phyloP scores from a whole-genome alignment of 1,139 yeast species.

The Nakaseomyces delphensis region DNA sequence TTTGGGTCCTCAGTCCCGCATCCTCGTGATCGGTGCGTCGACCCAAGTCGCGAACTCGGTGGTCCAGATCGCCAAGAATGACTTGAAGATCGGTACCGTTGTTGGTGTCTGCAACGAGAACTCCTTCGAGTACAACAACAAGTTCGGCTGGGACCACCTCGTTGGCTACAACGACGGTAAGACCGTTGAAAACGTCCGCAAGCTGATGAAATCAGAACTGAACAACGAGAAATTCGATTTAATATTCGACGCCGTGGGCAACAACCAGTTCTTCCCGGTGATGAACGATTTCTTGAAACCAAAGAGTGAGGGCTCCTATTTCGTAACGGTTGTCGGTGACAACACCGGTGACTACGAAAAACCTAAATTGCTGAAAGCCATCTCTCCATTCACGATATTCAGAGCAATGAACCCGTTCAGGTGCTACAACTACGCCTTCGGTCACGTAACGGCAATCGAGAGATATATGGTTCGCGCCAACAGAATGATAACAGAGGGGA shows the following conservation, averaged over 20 bases:
- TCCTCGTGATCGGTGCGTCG: constrained; percentile 29
- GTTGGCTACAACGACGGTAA: constrained; percentile 42
- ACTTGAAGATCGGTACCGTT: constrained; percentile 28
- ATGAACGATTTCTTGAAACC: constrained; percentile 36
- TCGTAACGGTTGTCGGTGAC: constrained; percentile 48
- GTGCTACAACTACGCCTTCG: constrained; percentile 32
- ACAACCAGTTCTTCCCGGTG: constrained; percentile 33
- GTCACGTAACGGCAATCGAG: constrained; percentile 17
- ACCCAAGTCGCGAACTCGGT: constrained; percentile 26
- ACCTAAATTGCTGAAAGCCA: constrained; percentile 5
- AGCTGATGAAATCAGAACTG: constrained; percentile 29
- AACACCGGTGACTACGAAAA: constrained; percentile 25
- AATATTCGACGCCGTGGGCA: constrained; percentile 43
- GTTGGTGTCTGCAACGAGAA: constrained; percentile 39
- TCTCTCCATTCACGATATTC: constrained; percentile 5
- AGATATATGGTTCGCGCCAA: constrained; percentile 32
- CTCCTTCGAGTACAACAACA: constrained; percentile 37
- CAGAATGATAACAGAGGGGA: constrained; percentile 37
- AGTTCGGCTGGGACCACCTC: constrained; percentile 44
- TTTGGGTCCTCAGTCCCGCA: constrained; percentile 18
- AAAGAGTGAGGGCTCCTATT: constrained; percentile 36
- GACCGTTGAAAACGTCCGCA: constrained; percentile 30
- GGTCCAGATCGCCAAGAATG: constrained; percentile 27
- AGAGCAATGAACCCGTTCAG: constrained; percentile 34
- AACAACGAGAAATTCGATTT: constrained; percentile 38